Evolutionary conservation across 1,284 basidiomycete species (phyloP).

Genomic region (Pseudomicrostroma phylloplanum): DNA sequence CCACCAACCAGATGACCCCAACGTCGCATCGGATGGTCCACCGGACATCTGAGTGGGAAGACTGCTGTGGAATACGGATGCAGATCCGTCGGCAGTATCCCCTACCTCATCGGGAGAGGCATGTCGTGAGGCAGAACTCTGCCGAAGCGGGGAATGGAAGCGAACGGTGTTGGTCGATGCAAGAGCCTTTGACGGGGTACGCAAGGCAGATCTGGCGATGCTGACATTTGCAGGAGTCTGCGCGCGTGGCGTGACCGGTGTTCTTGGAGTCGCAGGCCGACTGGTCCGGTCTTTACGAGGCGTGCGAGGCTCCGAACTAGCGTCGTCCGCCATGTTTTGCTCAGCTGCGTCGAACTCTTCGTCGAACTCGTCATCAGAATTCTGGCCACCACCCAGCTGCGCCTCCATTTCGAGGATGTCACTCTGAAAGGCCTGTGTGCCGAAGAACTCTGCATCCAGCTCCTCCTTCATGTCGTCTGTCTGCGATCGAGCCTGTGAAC

Average conservation of each 20-base stretch:
- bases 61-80: no score
- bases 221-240: no score
- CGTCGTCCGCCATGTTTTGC: neutral
- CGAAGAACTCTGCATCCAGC: constrained; percentile 45
- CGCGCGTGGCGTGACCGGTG: no score
- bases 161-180: neutral
- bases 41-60: no score
- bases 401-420: constrained; percentile 32
- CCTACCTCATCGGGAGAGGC: no score
- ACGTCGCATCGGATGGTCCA: neutral
- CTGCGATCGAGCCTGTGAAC: neutral
- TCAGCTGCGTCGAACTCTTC: neutral
- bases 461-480: constrained; percentile 47
- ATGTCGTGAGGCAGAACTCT: neutral
- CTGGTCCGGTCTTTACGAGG: neutral
- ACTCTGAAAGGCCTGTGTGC: constrained; percentile 45
- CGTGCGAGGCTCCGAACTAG: neutral
- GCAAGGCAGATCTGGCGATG: neutral
- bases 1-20: neutral
- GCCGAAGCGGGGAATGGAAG: neutral
- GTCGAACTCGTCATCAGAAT: constrained; percentile 28
- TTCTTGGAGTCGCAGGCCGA: no score
- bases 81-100: no score
- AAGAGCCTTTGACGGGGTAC: neutral
- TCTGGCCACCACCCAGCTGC: constrained; percentile 24